Evolutionary conservation across 1,139 yeast genomes (phyloP), one percentile per base, ranked within the genome.

Genomic region (Eremothecium cymbalariae): DNA sequence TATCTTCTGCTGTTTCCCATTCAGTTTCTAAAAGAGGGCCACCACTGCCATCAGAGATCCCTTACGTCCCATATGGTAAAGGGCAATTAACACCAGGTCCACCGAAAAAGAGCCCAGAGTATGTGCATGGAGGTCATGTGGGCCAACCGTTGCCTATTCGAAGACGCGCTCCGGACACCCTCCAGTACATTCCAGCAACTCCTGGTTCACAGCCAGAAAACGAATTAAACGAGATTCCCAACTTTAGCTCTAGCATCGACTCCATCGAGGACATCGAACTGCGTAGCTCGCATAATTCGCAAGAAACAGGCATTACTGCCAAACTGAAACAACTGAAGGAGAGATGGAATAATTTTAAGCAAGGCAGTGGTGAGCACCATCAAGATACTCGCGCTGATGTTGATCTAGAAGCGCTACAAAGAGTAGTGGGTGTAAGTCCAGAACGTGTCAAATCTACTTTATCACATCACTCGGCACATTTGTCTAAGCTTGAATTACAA

Each of bases 401-500:
- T 8, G 59, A 57, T 40, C 52, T 57, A 13, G 53, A 50, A 32
- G 61, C 58, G 3, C 37, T 57, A 9, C 60, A 57, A 37, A 55
- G 56, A 31, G 60, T 59, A 2, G 57, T 57, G 23, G 62, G 61
- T 18, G 59, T 53, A n/a, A 45, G 41, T 4, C 25, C 31, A 2
- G 41, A 37, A 3, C 35, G 34, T 12, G 14, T 20, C 15, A 25
- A 33, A 15, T 25, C 27, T 24, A 18, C 23, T 12, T 24, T 22
- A 15, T 25, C 32, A 8, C 35, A 42, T 19, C 36, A 35, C 9
- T 13, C 30, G 8, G 9, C 8, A 12, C 25, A 20, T 8, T 28
- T 32, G 4, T 19, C 32, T 5, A 43, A 34, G n/a, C 13, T 32
- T 6, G 22, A 34, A 3, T 20, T 24, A 18, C 55, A 53, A 30